Conservation (phyloP, 2,329 filamentous ascomycete species). For the Fusarium veterinarium region DNA sequence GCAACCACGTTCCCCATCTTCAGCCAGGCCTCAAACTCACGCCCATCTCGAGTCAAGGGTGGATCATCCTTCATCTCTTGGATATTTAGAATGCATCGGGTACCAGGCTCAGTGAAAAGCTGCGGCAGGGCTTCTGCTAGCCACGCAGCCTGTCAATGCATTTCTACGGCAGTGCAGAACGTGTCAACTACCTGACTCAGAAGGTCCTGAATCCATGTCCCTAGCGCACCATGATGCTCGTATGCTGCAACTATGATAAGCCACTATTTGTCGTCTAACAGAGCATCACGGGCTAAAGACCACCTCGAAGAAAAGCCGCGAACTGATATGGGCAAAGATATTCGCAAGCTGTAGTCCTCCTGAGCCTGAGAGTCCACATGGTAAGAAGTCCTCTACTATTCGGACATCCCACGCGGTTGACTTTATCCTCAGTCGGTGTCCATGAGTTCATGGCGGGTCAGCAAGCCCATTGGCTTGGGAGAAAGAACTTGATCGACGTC, state of each 20-base stretch:
- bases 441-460: neutral
- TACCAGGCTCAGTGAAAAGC: neutral
- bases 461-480: neutral
- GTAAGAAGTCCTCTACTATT: neutral
- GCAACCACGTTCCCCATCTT: conserved; percentile 14
- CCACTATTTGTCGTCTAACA: conserved; percentile 13
- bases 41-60: conserved; percentile 20
- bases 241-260: conserved; percentile 2
- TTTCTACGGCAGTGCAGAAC: conserved; percentile 19
- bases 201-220: conserved; percentile 13
- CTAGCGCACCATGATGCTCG: conserved; percentile 26
- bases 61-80: conserved; percentile 3
- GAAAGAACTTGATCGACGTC: conserved; percentile 23
- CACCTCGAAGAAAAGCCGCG: neutral
- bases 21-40: conserved; percentile 33
- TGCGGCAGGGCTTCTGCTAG: conserved; percentile 4
- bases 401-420: neutral
- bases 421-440: neutral
- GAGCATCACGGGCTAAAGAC: neutral
- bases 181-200: conserved; percentile 33
- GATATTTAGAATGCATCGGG: conserved; percentile 16
- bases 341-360: neutral
- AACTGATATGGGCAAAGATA: neutral
- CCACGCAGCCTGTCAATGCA: conserved; percentile 17
- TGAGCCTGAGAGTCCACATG: neutral